Percentiles rank a stretch among this genome's conserved stretches.
phyloP scores from a whole-genome alignment of 176 grass and related monocot genomes.

The Oryza rufipogon region DNA sequence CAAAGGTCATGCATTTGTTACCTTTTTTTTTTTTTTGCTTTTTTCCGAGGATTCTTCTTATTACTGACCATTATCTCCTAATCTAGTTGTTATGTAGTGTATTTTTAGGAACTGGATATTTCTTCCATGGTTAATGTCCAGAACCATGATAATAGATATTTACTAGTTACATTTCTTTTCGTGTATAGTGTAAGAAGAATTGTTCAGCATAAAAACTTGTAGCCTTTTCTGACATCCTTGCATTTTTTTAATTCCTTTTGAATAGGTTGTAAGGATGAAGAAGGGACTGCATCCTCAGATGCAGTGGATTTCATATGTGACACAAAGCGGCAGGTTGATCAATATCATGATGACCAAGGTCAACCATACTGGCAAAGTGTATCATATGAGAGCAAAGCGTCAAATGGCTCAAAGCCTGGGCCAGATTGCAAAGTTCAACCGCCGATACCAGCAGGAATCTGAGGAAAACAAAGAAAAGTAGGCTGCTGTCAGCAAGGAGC shows the following conservation, averaged over 20 bases:
- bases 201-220: not conserved
- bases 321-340: conserved; percentile 61
- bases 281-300: conserved; percentile 71
- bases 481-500: not conserved
- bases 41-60: not conserved
- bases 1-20: not conserved
- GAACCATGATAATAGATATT: not conserved
- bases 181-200: not conserved
- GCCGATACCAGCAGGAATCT: conserved; percentile 37
- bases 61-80: not conserved
- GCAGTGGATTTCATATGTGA: conserved; percentile 76
- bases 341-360: conserved; percentile 66
- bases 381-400: conserved; percentile 64
- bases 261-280: conserved; percentile 49
- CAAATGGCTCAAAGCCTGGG: conserved; percentile 67
- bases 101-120: not conserved
- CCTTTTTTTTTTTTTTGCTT: not conserved
- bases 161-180: not conserved
- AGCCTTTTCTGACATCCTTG: not conserved
- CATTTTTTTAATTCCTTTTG: not conserved
- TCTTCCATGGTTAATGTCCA: not conserved
- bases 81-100: not conserved
- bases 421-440: conserved; percentile 57
- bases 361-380: conserved; percentile 53
- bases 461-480: conserved; percentile 44